Percentiles rank a stretch among this genome's conserved stretches.
Conservation (phyloP, 805 yeast genomes). For the Helenozyma rhizophorensis region DNA sequence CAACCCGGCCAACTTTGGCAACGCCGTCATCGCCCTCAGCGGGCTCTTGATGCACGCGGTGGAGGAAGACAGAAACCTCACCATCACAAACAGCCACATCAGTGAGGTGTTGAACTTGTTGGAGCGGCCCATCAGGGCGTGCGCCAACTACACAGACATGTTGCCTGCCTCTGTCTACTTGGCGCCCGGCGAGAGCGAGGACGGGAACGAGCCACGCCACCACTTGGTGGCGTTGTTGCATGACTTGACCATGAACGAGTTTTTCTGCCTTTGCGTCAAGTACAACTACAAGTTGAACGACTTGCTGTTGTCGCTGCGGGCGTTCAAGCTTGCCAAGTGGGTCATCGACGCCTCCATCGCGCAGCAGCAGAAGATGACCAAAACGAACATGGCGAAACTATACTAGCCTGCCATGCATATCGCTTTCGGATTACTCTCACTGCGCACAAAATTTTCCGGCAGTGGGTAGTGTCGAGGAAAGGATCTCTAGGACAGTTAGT, state of each 20-base stretch:
- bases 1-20: conserved; percentile 56
- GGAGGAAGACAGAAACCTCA: conserved; percentile 57
- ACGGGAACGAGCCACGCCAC: conserved; percentile 12
- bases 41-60: conserved; percentile 56
- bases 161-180: conserved; percentile 46
- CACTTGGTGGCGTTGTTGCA: conserved; percentile 54
- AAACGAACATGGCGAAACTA: conserved; percentile 5
- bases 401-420: no score
- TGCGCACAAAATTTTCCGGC: no score
- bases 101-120: conserved; percentile 56
- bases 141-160: conserved; percentile 32
- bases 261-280: conserved; percentile 58
- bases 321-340: conserved; percentile 67
- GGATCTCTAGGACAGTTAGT: no score
- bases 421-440: no score
- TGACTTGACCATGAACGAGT: conserved; percentile 60
- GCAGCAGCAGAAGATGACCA: conserved; percentile 33
- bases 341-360: conserved; percentile 62
- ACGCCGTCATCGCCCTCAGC: conserved; percentile 58
- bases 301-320: conserved; percentile 56
- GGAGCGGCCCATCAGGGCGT: conserved; percentile 52
- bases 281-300: conserved; percentile 64
- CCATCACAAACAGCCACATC: conserved; percentile 48
- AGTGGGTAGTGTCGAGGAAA: no score
- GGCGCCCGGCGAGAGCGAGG: conserved; percentile 22